Percentiles rank a stretch among this genome's conserved stretches.
Conservation (phyloP, 2,329 filamentous ascomycete genomes). For the Bipolaris oryzae region DNA sequence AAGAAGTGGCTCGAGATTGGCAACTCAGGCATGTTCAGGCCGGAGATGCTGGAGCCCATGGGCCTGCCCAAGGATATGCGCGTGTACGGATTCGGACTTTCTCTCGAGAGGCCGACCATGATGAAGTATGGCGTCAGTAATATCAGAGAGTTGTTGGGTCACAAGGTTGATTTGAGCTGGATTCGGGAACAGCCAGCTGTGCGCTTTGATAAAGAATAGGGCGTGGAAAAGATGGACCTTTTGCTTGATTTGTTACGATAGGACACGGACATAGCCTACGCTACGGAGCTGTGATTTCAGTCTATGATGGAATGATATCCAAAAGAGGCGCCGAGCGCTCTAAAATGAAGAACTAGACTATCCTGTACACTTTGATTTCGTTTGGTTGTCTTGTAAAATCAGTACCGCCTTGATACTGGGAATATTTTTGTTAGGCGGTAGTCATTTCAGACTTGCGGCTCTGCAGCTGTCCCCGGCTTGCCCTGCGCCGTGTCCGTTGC, state of each 20-base stretch:
- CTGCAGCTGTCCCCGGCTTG: background rate
- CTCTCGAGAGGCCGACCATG: slow-evolving; percentile 94
- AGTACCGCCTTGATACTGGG: background rate
- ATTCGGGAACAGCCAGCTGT: slow-evolving; percentile 92
- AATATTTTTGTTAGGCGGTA: background rate
- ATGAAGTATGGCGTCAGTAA: slow-evolving; percentile 84
- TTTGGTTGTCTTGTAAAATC: background rate
- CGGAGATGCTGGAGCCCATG: slow-evolving; percentile 96
- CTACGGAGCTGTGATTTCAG: background rate
- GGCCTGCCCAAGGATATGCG: slow-evolving; percentile 88
- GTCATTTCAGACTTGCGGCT: background rate
- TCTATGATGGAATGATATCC: slow-evolving; percentile 10
- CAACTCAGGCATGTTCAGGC: slow-evolving; percentile 98
- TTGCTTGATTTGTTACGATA: slow-evolving; percentile 9
- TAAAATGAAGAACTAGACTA: background rate
- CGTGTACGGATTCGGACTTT: slow-evolving; percentile 93
- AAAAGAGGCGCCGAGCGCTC: background rate
- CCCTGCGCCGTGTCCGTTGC: background rate
- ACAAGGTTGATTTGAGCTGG: slow-evolving; percentile 94
- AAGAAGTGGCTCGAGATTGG: slow-evolving; percentile 84
- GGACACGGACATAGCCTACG: background rate
- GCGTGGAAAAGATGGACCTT: background rate
- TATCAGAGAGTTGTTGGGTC: slow-evolving; percentile 88
- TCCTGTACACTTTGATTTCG: background rate
- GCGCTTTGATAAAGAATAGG: slow-evolving; percentile 78